phyloP scores from a whole-genome alignment of 306 rosid species.

The Arachis stenosperma region DNA sequence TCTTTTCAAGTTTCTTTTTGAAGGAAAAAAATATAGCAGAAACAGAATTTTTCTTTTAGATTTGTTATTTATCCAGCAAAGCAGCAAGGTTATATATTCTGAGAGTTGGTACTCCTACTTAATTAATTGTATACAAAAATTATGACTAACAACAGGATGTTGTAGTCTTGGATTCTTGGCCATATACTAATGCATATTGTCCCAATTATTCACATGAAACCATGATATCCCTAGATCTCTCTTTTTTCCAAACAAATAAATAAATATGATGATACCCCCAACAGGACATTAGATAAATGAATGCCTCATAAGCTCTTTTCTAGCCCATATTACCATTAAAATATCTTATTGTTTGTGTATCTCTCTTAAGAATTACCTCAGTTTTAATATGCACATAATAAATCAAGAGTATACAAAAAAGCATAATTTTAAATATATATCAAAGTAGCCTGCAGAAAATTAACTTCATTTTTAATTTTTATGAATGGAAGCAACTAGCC shows the following conservation, averaged over 20 bases:
- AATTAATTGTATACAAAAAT: background rate
- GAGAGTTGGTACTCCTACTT: background rate
- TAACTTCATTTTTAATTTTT: slow-evolving; percentile 24
- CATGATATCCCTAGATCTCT: background rate
- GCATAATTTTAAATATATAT: background rate
- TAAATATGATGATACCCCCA: too few species aligned
- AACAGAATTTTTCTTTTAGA: background rate
- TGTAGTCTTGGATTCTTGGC: slow-evolving; percentile 2
- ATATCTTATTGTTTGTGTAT: background rate
- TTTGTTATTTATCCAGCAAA: slow-evolving; percentile 24
- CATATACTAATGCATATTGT: slow-evolving; percentile 5
- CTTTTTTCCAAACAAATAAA: too few species aligned
- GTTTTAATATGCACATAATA: background rate
- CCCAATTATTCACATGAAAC: slow-evolving; percentile 23
- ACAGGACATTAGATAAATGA: background rate
- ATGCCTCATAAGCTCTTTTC: slow-evolving; percentile 27
- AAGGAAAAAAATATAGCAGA: background rate
- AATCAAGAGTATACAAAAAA: slow-evolving; percentile 22
- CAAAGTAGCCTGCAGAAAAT: slow-evolving; percentile 22
- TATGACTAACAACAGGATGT: slow-evolving; percentile 9
- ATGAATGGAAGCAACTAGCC: slow-evolving; percentile 4
- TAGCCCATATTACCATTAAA: slow-evolving; percentile 10
- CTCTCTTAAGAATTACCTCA: slow-evolving; percentile 29
- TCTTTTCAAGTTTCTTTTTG: slow-evolving; percentile 11
- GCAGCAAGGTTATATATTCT: background rate